Base-by-base conservation (phyloP, 192 early-diverging fungal species). In the Backusella tarrabulga region DNA sequence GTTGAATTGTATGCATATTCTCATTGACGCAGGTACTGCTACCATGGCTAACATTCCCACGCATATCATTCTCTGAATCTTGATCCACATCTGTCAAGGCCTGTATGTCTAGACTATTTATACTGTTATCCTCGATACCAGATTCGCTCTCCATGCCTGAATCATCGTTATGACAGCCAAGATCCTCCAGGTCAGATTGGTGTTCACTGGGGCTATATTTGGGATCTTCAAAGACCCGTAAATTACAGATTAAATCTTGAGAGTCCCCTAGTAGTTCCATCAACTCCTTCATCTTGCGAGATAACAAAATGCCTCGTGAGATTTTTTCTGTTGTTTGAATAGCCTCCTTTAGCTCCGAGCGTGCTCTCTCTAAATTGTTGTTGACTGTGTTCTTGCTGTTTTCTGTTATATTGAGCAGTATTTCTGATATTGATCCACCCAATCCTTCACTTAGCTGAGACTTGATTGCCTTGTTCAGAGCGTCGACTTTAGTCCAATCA, bases 271-370 rank as follows among this genome's bases (percentile, higher is more conserved):
- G 26, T 19, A 67, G 23, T 6, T 38, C 17, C 67, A 75, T 75
- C 8, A 79, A 38, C 9, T 34, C 38, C 21, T 68, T 73, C 6
- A 79, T 70, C 19, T 79, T 79, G 41, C 73, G 71, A 12, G 66
- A 73, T 11, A 79, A 11, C 8, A 67, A 32, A 11, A 63, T 36
- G 12, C 63, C 73, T 14, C 68, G 72, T 4, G 63, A 50, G 26
- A 73, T 15, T 6, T 66, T 70, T 2, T 34, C 46, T 15, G 67
- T 34, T 0, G 54, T 69, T 17, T 54, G 68, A 29, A 77, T 76
- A 32, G 77, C 66, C 15, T 67, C 52, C 70, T 83, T 82, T 52
- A 63, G 3, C 26, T 63, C 56, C 5, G 56, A 29, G 26, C 56
- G 56, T 14, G 23, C 26, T 63, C 26, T 63, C 8, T 63, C 56